Evolutionary conservation across 176 grass and related monocot species (phyloP), one percentile per base, ranked within the genome.

Genomic region (Oryza punctata): DNA sequence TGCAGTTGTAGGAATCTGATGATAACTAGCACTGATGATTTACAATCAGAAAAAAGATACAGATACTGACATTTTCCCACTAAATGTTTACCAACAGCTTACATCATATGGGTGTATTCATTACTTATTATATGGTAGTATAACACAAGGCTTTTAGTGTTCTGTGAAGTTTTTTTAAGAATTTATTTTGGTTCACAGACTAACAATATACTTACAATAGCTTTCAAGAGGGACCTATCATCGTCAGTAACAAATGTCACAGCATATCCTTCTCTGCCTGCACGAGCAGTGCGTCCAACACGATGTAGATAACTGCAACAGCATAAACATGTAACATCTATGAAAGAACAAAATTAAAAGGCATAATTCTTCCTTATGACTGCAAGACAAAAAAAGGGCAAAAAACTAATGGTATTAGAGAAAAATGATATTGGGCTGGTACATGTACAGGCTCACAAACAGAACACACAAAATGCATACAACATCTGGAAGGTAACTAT

Each of bases 241-340:
- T 98, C 95, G 86, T 98, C 95, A 3, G 95, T 98, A 73, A 98
- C 86, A 91, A 98, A 98, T 88, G 95, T 95, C 57, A 95, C 92
- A 9, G 92, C 95, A 84, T 93, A 98, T 65, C 95, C 95, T 91
- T 98, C 95, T 71, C 87, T 91, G 43, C 95, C 95, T 44, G 95
- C 95, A 65, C 92, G 79, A 24, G 95, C 95, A 70, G 92, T 98
- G 64, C 95, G 89, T 77, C 95, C 95, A 76, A 98, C 95, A 82
- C 91, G 90, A 85, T 98, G 95, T 78, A 98, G 86, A 88, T 98
- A 98, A 82, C 95, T 97, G 70, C 37, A 94, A 75, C 2, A 49
- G 71, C 32, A 59, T 44, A 60, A 73, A 57, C 33, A 81, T 68
- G 21, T 50, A 0, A 38, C 35, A 67, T 52, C 6, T 10, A 69